Conservation (phyloP, 257 asterid species). For the Solanum chaucha region DNA sequence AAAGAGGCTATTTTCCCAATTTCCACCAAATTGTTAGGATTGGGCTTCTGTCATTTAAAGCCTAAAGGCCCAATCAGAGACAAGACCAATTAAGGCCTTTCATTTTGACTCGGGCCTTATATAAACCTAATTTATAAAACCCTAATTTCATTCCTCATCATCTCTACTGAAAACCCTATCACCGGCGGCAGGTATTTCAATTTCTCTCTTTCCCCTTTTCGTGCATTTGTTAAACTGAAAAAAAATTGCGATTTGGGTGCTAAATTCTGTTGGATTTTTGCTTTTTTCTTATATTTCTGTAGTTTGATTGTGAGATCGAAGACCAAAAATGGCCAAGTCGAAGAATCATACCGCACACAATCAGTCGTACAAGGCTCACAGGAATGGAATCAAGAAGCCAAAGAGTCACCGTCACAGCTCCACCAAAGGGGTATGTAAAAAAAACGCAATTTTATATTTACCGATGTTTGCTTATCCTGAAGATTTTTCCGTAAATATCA, state of each 20-base stretch:
- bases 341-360: conserved; percentile 95
- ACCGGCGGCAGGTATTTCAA: not conserved
- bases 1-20: not conserved
- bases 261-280: not conserved
- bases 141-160: not conserved
- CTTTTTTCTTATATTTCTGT: not conserved
- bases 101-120: not conserved
- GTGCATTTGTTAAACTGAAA: not conserved
- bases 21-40: not conserved
- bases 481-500: too few species aligned
- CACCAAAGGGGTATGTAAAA: conserved; percentile 63
- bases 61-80: not conserved
- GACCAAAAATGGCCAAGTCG: conserved; percentile 63
- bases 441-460: not conserved
- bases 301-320: conserved; percentile 1
- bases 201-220: not conserved
- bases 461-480: not conserved
- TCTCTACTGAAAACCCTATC: not conserved
- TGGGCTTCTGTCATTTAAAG: not conserved
- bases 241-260: not conserved
- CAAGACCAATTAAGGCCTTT: not conserved
- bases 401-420: conserved; percentile 64
- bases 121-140: not conserved
- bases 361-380: conserved; percentile 84
- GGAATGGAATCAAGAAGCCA: conserved; percentile 87